Conservation (phyloP, 208 protist species). For the Sergeia podlipaevii region DNA sequence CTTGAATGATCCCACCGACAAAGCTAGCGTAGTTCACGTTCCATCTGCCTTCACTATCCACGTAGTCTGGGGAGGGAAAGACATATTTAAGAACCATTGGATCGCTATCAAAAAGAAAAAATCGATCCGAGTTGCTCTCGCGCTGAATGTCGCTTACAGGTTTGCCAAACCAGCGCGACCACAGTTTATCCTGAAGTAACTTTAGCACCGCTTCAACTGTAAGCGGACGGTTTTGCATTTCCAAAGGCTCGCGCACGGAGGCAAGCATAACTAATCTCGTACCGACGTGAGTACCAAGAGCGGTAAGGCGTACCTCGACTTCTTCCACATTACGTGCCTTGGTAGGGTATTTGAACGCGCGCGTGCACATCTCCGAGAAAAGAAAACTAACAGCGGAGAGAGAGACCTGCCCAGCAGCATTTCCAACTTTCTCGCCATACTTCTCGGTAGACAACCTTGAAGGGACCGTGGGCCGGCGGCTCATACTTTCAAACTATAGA, state of each 20-base stretch:
- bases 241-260: constrained; percentile 47
- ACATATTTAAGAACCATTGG: constrained; percentile 68
- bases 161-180: constrained; percentile 77
- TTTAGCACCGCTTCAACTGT: constrained; percentile 61
- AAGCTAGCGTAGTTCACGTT: constrained; percentile 85
- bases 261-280: constrained; percentile 60
- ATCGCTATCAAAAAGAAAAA: constrained; percentile 79
- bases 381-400: constrained; percentile 83
- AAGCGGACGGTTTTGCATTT: constrained; percentile 47
- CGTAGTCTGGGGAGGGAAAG: constrained; percentile 71
- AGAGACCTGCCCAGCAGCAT: too few species aligned
- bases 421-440: too few species aligned
- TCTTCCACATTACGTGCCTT: constrained; percentile 76
- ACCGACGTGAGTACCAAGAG: constrained; percentile 68
- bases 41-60: constrained; percentile 69
- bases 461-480: too few species aligned
- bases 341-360: constrained; percentile 66
- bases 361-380: constrained; percentile 79
- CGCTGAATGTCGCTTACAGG: constrained; percentile 74
- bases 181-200: constrained; percentile 71
- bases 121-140: constrained; percentile 74
- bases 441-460: too few species aligned
- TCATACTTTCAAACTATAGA: too few species aligned
- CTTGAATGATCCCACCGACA: constrained; percentile 79
- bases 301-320: constrained; percentile 67